Base-by-base conservation (phyloP, 768 basidiomycete species). In the Lentinula lateritia region DNA sequence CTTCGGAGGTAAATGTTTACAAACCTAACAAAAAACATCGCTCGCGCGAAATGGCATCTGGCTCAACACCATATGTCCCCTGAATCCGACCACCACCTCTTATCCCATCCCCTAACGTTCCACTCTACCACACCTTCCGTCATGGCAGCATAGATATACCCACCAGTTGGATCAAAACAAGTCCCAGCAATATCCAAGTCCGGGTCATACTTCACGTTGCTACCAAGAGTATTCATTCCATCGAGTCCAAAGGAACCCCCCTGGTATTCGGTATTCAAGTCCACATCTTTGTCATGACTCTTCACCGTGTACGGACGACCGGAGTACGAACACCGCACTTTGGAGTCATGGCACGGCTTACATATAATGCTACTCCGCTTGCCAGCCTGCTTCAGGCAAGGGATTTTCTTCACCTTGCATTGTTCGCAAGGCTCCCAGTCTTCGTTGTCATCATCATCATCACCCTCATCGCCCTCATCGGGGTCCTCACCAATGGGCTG, bases 161-260 rank as follows among this genome's bases (percentile, higher is more conserved):
- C 78, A 2, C 90, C 90, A 5, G 72, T 73, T 15, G 88, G 89
- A 70, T 91, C 90, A 65, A 91, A 92, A 63, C 86, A 90, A 42
- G 82, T 76, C 12, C 90, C 90, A 2, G 89, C 88, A 54, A 92
- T 72, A 67, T 88, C 85, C 41, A 82, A 67, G 60, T 82, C 79
- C 6, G 74, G 71, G 34, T 74, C 67, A 55, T 70, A 68, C 16
- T 43, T 35, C 13, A 9, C 6, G 54, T 18, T 32, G 1, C 28
- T 39, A n/a, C 50, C 6, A 52, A 15, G 38, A 13, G 9, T 39
- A 39, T 13, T 1, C 38, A 54, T 7, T 52, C n/a, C 28, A 16
- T 50, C 5, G 7, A 18, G 8, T 46, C 45, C 45, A n/a, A 10
- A 42, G 23, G 16, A 34, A 32, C 50, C 50, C 34, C 10, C 10